These are phyloP conservation scores for Rhododendron williamsianum DNA, from an alignment of 148 eudicot genomes.

Conservation along the genomic window DNA sequence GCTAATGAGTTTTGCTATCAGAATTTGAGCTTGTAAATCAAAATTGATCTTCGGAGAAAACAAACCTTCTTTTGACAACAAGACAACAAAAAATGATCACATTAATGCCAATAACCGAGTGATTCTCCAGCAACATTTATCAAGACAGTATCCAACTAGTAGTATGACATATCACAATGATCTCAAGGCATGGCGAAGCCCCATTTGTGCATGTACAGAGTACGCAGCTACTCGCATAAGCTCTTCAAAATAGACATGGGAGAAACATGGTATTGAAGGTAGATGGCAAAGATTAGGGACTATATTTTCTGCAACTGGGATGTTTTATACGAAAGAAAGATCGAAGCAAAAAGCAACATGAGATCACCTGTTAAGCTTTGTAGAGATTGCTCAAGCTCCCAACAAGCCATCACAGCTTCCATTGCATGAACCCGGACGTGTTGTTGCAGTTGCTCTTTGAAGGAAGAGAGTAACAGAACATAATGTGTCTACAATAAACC, in stretches of 20 bases:
- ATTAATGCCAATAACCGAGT: not conserved
- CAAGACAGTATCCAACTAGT: not conserved
- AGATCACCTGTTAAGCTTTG: constrained; percentile 84
- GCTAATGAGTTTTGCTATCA: not conserved
- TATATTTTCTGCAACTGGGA: not conserved
- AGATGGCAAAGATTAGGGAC: not conserved
- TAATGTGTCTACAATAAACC: constrained; percentile 66
- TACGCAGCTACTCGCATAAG: not conserved
- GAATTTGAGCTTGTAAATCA: not conserved
- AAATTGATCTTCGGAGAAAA: not conserved
- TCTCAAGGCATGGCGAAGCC: not conserved
- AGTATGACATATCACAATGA: not conserved
- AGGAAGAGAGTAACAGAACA: constrained; percentile 78
- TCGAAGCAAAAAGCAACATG: not conserved
- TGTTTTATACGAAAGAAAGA: not conserved
- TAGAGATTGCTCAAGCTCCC: constrained; percentile 96
- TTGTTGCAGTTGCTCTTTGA: constrained; percentile 92
- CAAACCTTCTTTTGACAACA: not conserved
- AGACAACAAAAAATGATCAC: not conserved
- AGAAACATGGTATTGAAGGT: not conserved
- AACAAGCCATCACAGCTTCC: constrained; percentile 99
- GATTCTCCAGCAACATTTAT: not conserved
- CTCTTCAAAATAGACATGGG: not conserved
- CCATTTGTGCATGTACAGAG: not conserved
- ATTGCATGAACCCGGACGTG: constrained; percentile 98